Percentiles rank a stretch among this genome's conserved stretches.
These are phyloP conservation scores for Cladorrhinum sp. DNA, from an alignment of 2,329 filamentous ascomycete genomes.

Conservation along the genomic window DNA sequence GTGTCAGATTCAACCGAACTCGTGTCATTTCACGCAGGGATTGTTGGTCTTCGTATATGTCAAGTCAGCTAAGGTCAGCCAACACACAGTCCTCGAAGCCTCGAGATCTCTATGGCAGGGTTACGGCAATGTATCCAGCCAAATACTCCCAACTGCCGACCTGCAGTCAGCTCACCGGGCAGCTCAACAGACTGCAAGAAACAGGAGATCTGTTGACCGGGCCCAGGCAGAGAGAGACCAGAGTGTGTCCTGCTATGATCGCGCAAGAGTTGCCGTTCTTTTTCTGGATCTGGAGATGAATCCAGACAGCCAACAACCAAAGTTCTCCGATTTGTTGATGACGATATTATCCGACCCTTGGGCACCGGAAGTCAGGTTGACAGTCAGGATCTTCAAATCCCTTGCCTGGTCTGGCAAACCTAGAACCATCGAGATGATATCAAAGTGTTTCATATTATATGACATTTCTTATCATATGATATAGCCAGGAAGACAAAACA, in stretches of 20 bases:
- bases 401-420: background rate
- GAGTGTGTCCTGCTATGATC: background rate
- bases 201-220: background rate
- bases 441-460: background rate
- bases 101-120: background rate
- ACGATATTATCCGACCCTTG: background rate
- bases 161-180: background rate
- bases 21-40: background rate
- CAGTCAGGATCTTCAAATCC: background rate
- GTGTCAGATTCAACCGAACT: background rate
- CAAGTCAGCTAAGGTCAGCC: background rate
- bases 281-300: background rate
- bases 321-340: background rate
- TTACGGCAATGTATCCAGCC: background rate
- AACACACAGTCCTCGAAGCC: background rate
- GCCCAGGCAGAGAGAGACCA: background rate
- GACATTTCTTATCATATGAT: background rate
- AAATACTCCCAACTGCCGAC: background rate
- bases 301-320: background rate
- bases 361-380: background rate
- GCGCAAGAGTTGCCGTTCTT: background rate
- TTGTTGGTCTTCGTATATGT: background rate
- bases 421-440: background rate
- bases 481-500: background rate
- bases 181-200: background rate